Evolutionary conservation across 2,329 filamentous ascomycete species (phyloP), one percentile per base, ranked within the genome.

Genomic region (Fusarium nurragi): DNA sequence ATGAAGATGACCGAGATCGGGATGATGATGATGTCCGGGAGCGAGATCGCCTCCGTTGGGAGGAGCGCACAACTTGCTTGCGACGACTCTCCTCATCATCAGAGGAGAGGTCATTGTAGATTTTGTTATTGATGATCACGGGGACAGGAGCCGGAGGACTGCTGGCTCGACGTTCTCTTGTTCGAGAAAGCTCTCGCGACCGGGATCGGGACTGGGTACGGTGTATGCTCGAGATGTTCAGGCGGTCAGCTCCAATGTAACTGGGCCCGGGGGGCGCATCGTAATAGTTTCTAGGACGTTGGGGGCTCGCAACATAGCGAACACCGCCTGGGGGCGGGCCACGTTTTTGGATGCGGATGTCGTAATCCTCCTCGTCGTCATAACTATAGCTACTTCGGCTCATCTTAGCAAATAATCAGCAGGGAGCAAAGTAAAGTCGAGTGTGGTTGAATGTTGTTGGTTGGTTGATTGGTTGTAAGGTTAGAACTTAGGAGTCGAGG

Each of bases 101-200:
- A 6, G 79, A 83, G 19, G 81, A 82, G 48, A 80, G 67, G 21
- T 82, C 78, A 59, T 83, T 83, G 67, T 84, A 82, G 55, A 85
- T 82, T 54, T 78, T 78, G 72, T 86, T 87, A 70, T 86, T 85
- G 72, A 88, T 87, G 49, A 88, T 82, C 44, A 88, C 79, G 1
- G 84, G 83, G 25, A 49, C 38, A 32, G 60, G 70, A 39, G 68
- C 72, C 8, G 79, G 79, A 21, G 79, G 79, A 22, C 80, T 79
- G 59, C 74, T 78, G 12, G 78, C 78, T 18, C 79, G 79, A 30
- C 81, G 80, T 62, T 84, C 82, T 22, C 78, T 78, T 18, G 81
- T 83, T 21, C 80, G 80, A 19, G 83, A 84, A 21, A 80, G 79
- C 25, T 76, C 74, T 16, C 72, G 74, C 11, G 77, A 78, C 14